These are phyloP conservation scores for Backusella luteola DNA, from an alignment of 192 early-diverging fungal genomes.

Conservation along the genomic window DNA sequence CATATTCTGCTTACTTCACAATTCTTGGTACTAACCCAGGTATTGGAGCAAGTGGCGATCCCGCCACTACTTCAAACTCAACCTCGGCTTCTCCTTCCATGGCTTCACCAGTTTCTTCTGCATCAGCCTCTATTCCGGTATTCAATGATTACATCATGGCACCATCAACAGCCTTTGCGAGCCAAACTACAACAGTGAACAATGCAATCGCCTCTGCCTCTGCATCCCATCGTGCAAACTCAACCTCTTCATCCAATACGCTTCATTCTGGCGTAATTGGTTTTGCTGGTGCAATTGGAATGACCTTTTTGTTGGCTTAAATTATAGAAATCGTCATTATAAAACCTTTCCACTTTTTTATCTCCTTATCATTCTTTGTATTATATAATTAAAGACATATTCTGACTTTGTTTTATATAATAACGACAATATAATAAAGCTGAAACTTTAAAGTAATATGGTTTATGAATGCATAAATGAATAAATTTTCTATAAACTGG, in stretches of 20 bases:
- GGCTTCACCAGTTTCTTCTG: neutral
- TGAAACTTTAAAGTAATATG: neutral
- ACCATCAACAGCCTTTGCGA: neutral
- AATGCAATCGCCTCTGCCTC: neutral
- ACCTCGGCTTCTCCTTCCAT: neutral
- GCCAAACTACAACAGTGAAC: neutral
- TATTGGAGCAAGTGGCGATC: neutral
- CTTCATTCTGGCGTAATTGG: neutral
- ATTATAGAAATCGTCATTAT: neutral
- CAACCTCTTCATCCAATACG: neutral
- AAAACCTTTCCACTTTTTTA: neutral
- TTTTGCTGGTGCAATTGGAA: neutral
- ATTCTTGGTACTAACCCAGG: constrained; percentile 4
- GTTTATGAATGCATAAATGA: too few relatives aligned
- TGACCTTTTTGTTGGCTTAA: neutral
- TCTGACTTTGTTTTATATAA: neutral
- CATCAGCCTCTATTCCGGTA: neutral
- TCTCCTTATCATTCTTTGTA: neutral
- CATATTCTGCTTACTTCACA: constrained; percentile 15
- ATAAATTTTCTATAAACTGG: too few relatives aligned
- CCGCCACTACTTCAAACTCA: neutral
- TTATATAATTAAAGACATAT: neutral
- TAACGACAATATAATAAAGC: neutral
- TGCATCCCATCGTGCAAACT: neutral
- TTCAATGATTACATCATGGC: neutral